Evolutionary conservation across 306 rosid genomes (phyloP), one percentile per base, ranked within the genome.

Genomic region (Quercus variabilis): DNA sequence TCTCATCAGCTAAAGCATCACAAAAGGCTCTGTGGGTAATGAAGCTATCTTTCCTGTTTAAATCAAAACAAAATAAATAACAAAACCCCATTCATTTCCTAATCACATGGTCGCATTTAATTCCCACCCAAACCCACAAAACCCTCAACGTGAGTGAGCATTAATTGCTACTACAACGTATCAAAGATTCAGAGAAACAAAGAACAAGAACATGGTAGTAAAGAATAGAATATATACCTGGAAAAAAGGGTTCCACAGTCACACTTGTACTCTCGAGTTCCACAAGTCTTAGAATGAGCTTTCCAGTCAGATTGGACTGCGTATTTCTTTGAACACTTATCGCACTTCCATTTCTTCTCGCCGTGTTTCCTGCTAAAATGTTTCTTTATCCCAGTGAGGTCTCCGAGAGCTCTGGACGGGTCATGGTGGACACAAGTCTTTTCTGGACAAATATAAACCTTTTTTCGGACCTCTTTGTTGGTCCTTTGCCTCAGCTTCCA

Each of bases 271-370:
- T 94, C 99, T 76, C 99, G 78, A 38, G 99, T 94, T 7, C 99
- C 99, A 77, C 99, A 94, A 1, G 99, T 94, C 78, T 94, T 94
- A 63, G 90, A 85, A 85, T 94, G 99, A 75, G 99, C 99, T 80
- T 94, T 94, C 99, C 99, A 94, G 77, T 94, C 97, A 1, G 97
- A 94, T 69, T 92, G 99, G 55, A 94, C 97, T 0, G 99, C 99
- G 68, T 94, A 94, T 80, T 92, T 94, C 90, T 94, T 94, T 0
- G 99, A 91, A 81, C 99, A 94, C 82, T 92, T 94, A 0, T 92
- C 97, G 64, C 99, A 94, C 89, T 92, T 94, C 99, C 99, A 94
- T 86, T 94, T 94, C 85, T 94, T 94, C 89, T 94, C 99, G 4
- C 99, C 99, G 33, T 94, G 99, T 72, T 92, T 94, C 43, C 97